Evolutionary conservation across 805 yeast genomes (phyloP).

Genomic region (Ogataea glucozyma): DNA sequence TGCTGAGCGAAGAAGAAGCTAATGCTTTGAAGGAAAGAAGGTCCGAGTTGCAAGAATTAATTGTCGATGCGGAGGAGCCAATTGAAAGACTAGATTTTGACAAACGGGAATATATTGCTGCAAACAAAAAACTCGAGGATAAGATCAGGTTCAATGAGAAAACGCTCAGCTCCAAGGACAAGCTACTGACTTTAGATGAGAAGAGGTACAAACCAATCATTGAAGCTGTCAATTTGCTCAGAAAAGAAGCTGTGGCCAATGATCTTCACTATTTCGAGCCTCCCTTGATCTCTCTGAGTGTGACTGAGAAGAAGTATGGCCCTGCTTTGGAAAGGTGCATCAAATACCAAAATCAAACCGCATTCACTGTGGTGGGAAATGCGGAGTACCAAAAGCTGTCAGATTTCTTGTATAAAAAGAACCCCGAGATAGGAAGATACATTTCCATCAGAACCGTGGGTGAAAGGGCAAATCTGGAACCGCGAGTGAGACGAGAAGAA

Average conservation of each 20-base stretch:
- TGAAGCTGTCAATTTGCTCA: slow-evolving; percentile 44
- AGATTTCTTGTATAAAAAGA: slow-evolving; percentile 41
- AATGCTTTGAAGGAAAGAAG: slow-evolving; percentile 29
- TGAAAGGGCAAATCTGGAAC: slow-evolving; percentile 13
- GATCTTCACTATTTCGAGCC: slow-evolving; percentile 62
- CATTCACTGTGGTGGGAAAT: slow-evolving; percentile 62
- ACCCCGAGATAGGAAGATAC: slow-evolving; percentile 33
- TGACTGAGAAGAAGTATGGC: slow-evolving; percentile 50
- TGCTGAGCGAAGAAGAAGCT: slow-evolving; percentile 22
- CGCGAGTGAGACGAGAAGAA: slow-evolving; percentile 14
- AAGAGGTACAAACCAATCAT: slow-evolving; percentile 28
- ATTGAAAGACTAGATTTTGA: slow-evolving; percentile 18
- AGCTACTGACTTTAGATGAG: slow-evolving; percentile 46
- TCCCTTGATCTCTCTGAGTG: slow-evolving; percentile 64
- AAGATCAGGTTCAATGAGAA: slow-evolving; percentile 17
- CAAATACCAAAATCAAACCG: slow-evolving; percentile 51
- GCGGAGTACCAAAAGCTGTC: slow-evolving; percentile 51
- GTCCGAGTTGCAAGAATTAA: slow-evolving; percentile 26
- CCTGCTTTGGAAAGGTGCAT: slow-evolving; percentile 59
- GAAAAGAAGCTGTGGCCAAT: slow-evolving; percentile 37
- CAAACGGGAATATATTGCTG: slow-evolving; percentile 11
- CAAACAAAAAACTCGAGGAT: slow-evolving; percentile 21
- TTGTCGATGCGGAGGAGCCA: slow-evolving; percentile 22
- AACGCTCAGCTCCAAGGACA: slow-evolving; percentile 48
- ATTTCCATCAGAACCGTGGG: slow-evolving; percentile 57